phyloP scores from a whole-genome alignment of 805 yeast genomes.

The Nakazawaea pomicola region DNA sequence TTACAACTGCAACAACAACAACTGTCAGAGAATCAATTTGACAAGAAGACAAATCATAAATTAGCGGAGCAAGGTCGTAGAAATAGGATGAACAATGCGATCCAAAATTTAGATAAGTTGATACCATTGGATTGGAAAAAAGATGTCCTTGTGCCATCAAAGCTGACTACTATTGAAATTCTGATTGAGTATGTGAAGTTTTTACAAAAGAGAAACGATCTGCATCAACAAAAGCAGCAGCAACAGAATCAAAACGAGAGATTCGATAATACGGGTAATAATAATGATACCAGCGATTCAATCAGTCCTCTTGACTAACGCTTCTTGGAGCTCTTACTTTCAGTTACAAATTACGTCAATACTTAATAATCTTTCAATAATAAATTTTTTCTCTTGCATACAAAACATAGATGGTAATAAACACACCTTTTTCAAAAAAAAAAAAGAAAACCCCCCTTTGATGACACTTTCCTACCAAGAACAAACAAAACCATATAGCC shows the following conservation, averaged over 20 bases:
- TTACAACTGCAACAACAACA: neutral
- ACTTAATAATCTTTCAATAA: too few relatives aligned
- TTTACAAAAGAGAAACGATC: constrained; percentile 27
- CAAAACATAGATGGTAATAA: too few relatives aligned
- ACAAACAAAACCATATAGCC: too few relatives aligned
- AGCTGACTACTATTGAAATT: constrained; percentile 92
- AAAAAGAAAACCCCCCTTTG: too few relatives aligned
- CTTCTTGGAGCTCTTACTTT: neutral
- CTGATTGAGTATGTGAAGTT: constrained; percentile 66
- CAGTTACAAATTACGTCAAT: too few relatives aligned
- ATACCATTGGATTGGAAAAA: constrained; percentile 57
- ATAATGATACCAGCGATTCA: constrained; percentile 20
- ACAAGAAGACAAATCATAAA: constrained; percentile 74
- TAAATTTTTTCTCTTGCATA: too few relatives aligned
- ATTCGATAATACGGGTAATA: neutral
- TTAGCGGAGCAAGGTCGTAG: constrained; percentile 96
- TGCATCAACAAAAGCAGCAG: neutral
- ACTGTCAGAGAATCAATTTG: constrained; percentile 14
- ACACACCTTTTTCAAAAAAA: too few relatives aligned
- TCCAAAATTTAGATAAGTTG: constrained; percentile 63
- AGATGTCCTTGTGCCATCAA: constrained; percentile 69
- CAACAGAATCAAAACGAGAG: constrained; percentile 22
- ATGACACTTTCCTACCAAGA: too few relatives aligned
- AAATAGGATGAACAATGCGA: constrained; percentile 85
- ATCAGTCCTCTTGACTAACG: constrained; percentile 21